phyloP scores from a whole-genome alignment of 257 asterid species.

The Solanum infundibuliforme region DNA sequence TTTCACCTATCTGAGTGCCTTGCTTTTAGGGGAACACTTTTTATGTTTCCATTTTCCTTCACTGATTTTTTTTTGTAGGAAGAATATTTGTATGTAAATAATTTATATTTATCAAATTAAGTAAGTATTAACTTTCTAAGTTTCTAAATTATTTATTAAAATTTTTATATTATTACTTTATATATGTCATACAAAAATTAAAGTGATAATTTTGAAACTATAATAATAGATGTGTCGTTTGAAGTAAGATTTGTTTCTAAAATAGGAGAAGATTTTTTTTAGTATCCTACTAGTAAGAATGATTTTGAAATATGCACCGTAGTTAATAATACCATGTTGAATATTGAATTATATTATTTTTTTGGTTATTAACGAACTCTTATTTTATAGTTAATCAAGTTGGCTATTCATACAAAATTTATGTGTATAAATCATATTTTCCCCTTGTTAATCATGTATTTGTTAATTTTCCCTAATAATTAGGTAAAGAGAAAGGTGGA shows the following conservation, averaged over 20 bases:
- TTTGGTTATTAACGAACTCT: background rate
- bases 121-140: background rate
- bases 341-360: background rate
- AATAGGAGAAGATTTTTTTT: background rate
- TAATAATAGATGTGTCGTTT: background rate
- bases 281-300: background rate
- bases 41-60: background rate
- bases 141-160: background rate
- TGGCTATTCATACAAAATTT: background rate
- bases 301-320: background rate
- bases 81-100: background rate
- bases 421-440: background rate
- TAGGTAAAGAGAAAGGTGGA: background rate
- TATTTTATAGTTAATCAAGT: background rate
- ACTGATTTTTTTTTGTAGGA: background rate
- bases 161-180: background rate
- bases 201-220: background rate
- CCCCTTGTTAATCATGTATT: background rate
- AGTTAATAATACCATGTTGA: background rate
- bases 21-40: background rate
- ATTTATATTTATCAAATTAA: background rate
- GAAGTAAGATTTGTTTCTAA: background rate
- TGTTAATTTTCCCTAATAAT: background rate
- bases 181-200: background rate
- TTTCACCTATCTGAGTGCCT: background rate